Conservation (phyloP, 805 yeast genomes). For the Ogataea trehalophila region DNA sequence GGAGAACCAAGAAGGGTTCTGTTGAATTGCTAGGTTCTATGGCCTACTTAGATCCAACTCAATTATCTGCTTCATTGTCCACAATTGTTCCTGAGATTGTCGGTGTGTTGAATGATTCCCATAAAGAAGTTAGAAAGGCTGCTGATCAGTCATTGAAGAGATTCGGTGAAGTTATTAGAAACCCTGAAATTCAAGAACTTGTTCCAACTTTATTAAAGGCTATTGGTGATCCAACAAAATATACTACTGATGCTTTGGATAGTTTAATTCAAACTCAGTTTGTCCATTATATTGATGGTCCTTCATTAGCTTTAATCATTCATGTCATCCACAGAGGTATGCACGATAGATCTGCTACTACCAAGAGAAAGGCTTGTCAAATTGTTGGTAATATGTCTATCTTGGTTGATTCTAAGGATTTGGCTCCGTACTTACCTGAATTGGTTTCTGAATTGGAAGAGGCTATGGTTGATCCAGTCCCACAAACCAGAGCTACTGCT, state of each 20-base stretch:
- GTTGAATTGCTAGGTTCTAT: constrained; percentile 94
- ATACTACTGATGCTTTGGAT: constrained; percentile 85
- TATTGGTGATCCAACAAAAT: constrained; percentile 90
- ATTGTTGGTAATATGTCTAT: constrained; percentile 99
- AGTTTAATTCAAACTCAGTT: constrained; percentile 85
- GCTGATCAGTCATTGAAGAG: constrained; percentile 84
- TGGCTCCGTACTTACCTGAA: constrained; percentile 74
- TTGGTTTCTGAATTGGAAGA: constrained; percentile 78
- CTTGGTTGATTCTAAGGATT: constrained; percentile 82
- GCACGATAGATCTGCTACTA: constrained; percentile 88
- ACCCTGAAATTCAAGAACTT: constrained; percentile 91
- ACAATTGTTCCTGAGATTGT: constrained; percentile 95
- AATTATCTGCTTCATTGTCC: constrained; percentile 82
- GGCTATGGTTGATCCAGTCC: constrained; percentile 98
- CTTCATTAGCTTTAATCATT: constrained; percentile 90
- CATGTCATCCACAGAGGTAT: constrained; percentile 95
- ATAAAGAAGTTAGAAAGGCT: constrained; percentile 93
- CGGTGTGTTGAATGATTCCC: constrained; percentile 89
- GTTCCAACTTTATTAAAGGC: constrained; percentile 88
- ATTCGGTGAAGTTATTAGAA: constrained; percentile 95
- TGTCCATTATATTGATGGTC: constrained; percentile 97
- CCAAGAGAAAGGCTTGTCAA: constrained; percentile 92
- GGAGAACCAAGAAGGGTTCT: constrained; percentile 97
- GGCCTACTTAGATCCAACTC: constrained; percentile 97
- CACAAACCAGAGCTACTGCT: constrained; percentile 94